A percentile compares a stretch with the other conserved stretches of the same genome.
Evolutionary conservation across 352 stramenopile genomes (phyloP).

Genomic region (Phytophthora pluvialis): DNA sequence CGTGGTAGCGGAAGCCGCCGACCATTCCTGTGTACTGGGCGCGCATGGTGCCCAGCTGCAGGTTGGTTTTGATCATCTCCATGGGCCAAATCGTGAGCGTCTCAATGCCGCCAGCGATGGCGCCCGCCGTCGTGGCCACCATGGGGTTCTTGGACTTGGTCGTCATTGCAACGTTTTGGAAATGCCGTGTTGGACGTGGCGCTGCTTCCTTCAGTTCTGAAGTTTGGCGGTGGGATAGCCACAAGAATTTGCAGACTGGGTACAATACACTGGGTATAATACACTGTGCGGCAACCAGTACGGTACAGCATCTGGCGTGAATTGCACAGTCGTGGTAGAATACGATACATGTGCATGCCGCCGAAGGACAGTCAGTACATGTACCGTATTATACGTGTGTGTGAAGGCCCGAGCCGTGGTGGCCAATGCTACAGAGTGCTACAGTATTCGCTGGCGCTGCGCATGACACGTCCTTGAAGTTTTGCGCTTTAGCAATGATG

Average conservation of each 20-base stretch:
- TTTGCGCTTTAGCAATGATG: constrained; percentile 23
- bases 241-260: constrained; percentile 31
- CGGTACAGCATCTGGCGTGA: constrained; percentile 13
- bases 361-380: constrained; percentile 4
- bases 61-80: constrained; percentile 96
- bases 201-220: constrained; percentile 30
- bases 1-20: constrained; percentile 74
- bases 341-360: neutral
- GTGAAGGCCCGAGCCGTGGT: neutral
- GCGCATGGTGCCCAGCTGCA: constrained; percentile 89
- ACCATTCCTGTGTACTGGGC: constrained; percentile 79
- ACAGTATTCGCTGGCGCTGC: constrained; percentile 5
- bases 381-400: neutral
- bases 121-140: constrained; percentile 82
- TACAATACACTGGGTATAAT: too few relatives aligned
- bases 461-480: constrained; percentile 25
- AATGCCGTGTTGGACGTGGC: constrained; percentile 28
- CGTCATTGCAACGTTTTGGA: constrained; percentile 32
- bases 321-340: constrained; percentile 19
- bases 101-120: constrained; percentile 90
- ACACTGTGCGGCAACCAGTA: too few relatives aligned
- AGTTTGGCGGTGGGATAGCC: constrained; percentile 29
- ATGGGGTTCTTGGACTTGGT: constrained; percentile 83
- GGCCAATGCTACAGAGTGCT: neutral
- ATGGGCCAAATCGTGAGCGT: constrained; percentile 92